Base-by-base conservation (phyloP, 129 eudicot species). In the Erigeron canadensis region DNA sequence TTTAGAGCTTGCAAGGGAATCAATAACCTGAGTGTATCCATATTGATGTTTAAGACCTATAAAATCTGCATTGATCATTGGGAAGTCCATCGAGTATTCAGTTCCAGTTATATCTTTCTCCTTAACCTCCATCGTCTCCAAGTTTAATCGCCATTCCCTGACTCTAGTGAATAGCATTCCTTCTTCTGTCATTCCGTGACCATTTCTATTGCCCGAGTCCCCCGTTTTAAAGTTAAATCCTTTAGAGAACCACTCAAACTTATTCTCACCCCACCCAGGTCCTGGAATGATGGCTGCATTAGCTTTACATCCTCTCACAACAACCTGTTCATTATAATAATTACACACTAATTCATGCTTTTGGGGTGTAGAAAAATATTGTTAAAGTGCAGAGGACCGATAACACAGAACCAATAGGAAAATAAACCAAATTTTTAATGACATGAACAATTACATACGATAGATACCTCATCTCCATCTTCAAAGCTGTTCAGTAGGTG, bases 101-200 rank as follows among this genome's bases (percentile, higher is more conserved):
- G 16, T 71, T 78, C 81, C 76, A 11, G 77, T 71, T 53, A 78
- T 12, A 64, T 71, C 44, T 64, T 51, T 71, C 56, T 78, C 82
- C 39, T 63, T 54, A 0, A 78, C 82, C 46, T 71, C 82, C 5
- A 56, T 4, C 7, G 77, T 78, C 47, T 63, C 41, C 73, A 78
- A 51, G 73, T 78, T 78, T 10, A 78, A 61, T 53, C 72, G 71
- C 82, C 82, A 78, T 78, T 78, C 82, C 69, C 65, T 61, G 53
- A 70, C 84, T 40, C 74, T 69, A 42, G 77, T 34, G 39, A 81
- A 71, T 38, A 81, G 18, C 75, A 67, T 46, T 46, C 81, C 81
- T 10, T 70, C 65, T 68, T 58, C 63, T 12, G 55, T 54, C 23
- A 1, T 16, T 71, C 10, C 63, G 19, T 56, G 12, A 21, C 38